Evolutionary conservation across 257 asterid genomes (phyloP).

Genomic region (Nicotiana paniculata): DNA sequence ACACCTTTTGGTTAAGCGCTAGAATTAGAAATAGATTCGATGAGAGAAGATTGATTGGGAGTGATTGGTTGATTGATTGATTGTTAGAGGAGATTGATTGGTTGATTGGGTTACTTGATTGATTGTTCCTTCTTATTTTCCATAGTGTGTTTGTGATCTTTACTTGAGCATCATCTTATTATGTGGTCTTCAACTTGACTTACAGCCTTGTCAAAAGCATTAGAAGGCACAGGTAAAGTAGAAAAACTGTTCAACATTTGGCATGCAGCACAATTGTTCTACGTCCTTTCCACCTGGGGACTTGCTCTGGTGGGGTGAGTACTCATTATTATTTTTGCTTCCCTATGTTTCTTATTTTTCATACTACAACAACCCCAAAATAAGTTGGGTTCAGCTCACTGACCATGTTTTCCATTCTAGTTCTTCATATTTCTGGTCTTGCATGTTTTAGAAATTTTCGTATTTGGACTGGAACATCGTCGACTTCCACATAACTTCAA

Average conservation of each 20-base stretch:
- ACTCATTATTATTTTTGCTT: background rate
- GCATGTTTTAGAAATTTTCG: background rate
- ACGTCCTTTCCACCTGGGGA: slow-evolving; percentile 85
- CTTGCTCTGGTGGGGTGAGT: slow-evolving; percentile 80
- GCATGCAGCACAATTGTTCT: slow-evolving; percentile 78
- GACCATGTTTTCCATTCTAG: background rate
- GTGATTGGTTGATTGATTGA: background rate
- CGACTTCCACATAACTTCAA: background rate
- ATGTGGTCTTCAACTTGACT: background rate
- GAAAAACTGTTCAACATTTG: slow-evolving; percentile 73
- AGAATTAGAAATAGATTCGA: background rate
- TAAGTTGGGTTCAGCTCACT: background rate
- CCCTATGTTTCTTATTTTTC: background rate
- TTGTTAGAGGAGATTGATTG: background rate
- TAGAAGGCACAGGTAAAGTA: slow-evolving; percentile 64
- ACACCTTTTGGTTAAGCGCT: background rate
- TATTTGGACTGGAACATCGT: background rate
- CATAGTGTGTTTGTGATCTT: background rate
- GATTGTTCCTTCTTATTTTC: background rate
- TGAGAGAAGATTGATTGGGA: background rate
- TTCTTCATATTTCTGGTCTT: background rate
- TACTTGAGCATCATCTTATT: background rate
- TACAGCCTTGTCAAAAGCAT: slow-evolving; percentile 67
- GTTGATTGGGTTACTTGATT: background rate
- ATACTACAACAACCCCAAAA: background rate